These are phyloP conservation scores for Trichoderma atrobrunneum DNA, from an alignment of 2,329 filamentous ascomycete genomes.

Conservation along the genomic window DNA sequence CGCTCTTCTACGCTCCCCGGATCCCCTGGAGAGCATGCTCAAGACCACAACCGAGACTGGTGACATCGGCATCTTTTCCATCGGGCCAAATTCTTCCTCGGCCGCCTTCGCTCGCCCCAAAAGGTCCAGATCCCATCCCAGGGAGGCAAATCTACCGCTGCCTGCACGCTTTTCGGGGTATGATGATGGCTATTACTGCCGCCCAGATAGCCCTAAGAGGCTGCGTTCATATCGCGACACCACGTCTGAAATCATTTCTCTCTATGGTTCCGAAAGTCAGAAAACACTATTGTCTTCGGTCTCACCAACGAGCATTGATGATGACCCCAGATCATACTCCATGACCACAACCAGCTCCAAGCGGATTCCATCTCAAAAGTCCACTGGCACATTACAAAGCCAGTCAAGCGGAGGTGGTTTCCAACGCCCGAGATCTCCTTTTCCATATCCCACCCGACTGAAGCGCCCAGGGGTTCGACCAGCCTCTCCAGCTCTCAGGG, in stretches of 20 bases:
- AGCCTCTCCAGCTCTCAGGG: conserved; percentile 48
- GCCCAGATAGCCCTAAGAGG: conserved; percentile 42
- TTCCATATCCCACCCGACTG: conserved; percentile 56
- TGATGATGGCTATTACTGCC: conserved; percentile 31
- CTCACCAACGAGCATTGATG: conserved; percentile 43
- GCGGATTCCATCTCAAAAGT: conserved; percentile 46
- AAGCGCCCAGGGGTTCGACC: conserved; percentile 52
- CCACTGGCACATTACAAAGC: conserved; percentile 48
- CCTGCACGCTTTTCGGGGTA: conserved; percentile 29
- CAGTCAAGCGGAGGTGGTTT: conserved; percentile 41
- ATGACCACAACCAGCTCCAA: conserved; percentile 52
- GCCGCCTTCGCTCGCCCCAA: conserved; percentile 31
- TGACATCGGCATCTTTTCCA: conserved; percentile 61
- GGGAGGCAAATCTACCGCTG: conserved; percentile 30
- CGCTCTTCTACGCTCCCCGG: conserved; percentile 46
- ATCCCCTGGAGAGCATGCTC: conserved; percentile 61
- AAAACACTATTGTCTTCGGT: conserved; percentile 43
- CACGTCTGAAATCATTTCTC: conserved; percentile 54
- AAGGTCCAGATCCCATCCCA: conserved; percentile 31
- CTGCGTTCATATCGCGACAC: conserved; percentile 51
- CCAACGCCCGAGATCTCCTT: conserved; percentile 57
- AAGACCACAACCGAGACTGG: conserved; percentile 65
- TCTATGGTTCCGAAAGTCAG: conserved; percentile 53
- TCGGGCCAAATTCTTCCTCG: conserved; percentile 34
- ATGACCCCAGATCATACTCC: conserved; percentile 52